A percentile compares a stretch with the other conserved stretches of the same genome.
These are phyloP conservation scores for Fusarium sambucinum DNA, from an alignment of 2,329 filamentous ascomycete species.

Conservation along the genomic window DNA sequence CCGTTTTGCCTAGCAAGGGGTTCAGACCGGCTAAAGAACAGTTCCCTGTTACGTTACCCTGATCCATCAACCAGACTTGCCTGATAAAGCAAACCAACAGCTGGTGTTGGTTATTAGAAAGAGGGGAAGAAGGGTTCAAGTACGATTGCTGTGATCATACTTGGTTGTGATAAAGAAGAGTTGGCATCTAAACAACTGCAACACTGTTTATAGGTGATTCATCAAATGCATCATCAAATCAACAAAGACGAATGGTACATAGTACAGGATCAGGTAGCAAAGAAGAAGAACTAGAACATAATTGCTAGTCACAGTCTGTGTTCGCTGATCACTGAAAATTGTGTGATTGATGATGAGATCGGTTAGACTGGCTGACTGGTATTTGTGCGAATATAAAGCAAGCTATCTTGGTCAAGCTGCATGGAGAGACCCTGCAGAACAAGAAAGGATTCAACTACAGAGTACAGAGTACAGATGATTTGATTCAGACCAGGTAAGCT, in stretches of 20 bases:
- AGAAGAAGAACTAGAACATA: background rate
- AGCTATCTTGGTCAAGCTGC: conserved; percentile 8
- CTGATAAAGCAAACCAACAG: conserved; percentile 1
- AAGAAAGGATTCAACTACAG: no score
- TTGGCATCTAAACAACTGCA: background rate
- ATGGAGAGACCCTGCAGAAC: conserved; percentile 26
- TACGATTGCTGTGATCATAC: conserved; percentile 1
- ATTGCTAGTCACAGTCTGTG: background rate
- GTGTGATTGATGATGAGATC: conserved; percentile 1
- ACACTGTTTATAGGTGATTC: conserved; percentile 6
- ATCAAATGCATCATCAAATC: background rate
- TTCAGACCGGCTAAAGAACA: conserved; percentile 36
- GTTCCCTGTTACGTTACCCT: conserved; percentile 28
- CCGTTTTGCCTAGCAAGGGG: conserved; percentile 28
- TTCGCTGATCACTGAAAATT: conserved; percentile 9
- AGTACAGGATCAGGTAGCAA: background rate
- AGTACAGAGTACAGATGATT: background rate
- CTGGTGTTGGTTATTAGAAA: background rate
- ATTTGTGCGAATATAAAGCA: background rate
- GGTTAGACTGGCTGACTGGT: background rate
- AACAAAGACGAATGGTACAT: background rate
- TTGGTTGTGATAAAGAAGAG: background rate
- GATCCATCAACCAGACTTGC: conserved; percentile 18
- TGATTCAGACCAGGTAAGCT: background rate
- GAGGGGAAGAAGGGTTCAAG: background rate